Evolutionary conservation across 2,329 filamentous ascomycete genomes (phyloP), one percentile per base, ranked within the genome.

Genomic region (Coccinonectria pachysandricola): DNA sequence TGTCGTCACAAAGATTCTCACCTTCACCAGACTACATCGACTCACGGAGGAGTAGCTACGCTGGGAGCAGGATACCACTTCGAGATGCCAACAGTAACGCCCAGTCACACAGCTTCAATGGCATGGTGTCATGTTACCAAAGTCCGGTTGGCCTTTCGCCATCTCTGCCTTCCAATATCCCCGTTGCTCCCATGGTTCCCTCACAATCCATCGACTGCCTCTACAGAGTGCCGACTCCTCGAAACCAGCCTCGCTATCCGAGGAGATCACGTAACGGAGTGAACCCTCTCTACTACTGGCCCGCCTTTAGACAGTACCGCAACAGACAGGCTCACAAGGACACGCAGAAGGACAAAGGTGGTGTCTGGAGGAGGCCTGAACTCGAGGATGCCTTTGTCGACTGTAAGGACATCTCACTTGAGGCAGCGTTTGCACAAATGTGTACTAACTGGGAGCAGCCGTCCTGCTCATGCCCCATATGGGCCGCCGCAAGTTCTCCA

Each of bases 351-450:
- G 65, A 71, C 37, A 71, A 75, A 43, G 57, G 50, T 69, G 75
- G 75, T 60, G 75, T 28, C 19, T 59, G 55, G 55, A 49, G 55
- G 21, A 50, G 54, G 19, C 62, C 72, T 3, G 64, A 71, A 38
- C 59, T 79, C 7, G 75, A 80, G 46, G 64, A 71, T 58, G 70
- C 72, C 17, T 80, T 80, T 43, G 64, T 79, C 33, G 75, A 80
- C 54, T 71, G 75, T 78, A 53, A 56, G 65, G 31, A 22, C 5
- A 23, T 24, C 8, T 7, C 15, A n/a, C n/a, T n/a, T n/a, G n/a
- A n/a, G n/a, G n/a, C n/a, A n/a, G n/a, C n/a, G n/a, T n/a, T 16
- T 19, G 12, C 8, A 8, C 26, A 17, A 19, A 20, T 15, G 12
- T 16, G 12, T 28, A 31, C 48, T 53, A 27, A 50, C 32, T n/a